These are phyloP conservation scores for Magnusiomyces sp. DNA, from an alignment of 1,139 yeast genomes.

Conservation along the genomic window DNA sequence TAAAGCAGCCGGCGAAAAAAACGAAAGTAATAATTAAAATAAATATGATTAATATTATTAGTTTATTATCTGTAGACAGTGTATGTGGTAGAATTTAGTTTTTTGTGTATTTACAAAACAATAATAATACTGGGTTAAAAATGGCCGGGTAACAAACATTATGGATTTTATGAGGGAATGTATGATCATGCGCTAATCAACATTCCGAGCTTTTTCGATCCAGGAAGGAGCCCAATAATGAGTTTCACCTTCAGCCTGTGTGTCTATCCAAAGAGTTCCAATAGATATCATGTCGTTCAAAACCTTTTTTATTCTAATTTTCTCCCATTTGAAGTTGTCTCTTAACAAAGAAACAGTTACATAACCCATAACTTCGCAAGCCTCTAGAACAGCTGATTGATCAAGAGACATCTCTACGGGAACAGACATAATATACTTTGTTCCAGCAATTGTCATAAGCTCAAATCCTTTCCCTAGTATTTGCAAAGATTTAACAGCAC, in stretches of 20 bases:
- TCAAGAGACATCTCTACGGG: conserved; percentile 52
- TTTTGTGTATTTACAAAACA: too few relatives aligned
- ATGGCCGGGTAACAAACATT: too few relatives aligned
- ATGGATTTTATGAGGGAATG: too few relatives aligned
- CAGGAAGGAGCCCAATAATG: conserved; percentile 60
- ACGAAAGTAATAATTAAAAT: too few relatives aligned
- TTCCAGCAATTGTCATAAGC: conserved; percentile 35
- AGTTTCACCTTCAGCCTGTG: conserved; percentile 41
- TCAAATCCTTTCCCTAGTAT: conserved; percentile 42
- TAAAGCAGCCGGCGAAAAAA: too few relatives aligned
- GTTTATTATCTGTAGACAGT: too few relatives aligned
- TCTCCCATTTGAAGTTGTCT: conserved; percentile 71
- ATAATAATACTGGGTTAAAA: too few relatives aligned
- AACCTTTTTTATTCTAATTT: conserved; percentile 50
- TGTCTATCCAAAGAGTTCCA: conserved; percentile 81
- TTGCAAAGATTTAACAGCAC: conserved; percentile 38
- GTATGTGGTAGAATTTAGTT: too few relatives aligned
- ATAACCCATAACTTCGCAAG: conserved; percentile 64
- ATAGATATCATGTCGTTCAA: conserved; percentile 71
- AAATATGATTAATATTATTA: too few relatives aligned
- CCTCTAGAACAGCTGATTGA: conserved; percentile 60
- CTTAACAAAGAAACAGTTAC: conserved; percentile 54
- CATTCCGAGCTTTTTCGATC: conserved; percentile 26
- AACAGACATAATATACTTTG: conserved; percentile 39
- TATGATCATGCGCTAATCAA: too few relatives aligned